Evolutionary conservation across 768 basidiomycete species (phyloP), one percentile per base, ranked within the genome.

Genomic region (Termitomyces sp.): DNA sequence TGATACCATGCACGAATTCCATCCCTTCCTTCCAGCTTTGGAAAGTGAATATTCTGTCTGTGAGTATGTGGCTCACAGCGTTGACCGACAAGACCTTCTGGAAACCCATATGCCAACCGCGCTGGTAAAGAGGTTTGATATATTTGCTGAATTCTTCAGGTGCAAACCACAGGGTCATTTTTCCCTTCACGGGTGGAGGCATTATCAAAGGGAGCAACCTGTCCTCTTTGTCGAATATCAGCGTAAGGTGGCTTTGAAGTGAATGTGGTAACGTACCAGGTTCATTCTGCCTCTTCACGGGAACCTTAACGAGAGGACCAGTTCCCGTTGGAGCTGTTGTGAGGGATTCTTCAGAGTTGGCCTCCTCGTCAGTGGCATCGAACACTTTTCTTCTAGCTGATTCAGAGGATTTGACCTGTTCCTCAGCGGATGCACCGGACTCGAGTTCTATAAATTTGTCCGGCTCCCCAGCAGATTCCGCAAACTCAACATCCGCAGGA

Each of bases 91-190:
- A 2, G n/a, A 20, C 2, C 3, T 20, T 20, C 7, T 33, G 42
- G 35, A 64, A 66, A 16, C 13, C 48, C 3, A 68, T 39, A 4
- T 62, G 65, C 72, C 76, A 77, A 12, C 73, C 74, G 13, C 69
- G 68, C 49, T 62, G 52, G 42, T 67, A 70, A 8, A 84, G 70
- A 2, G 81, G 80, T 39, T 60, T 57, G 11, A 83, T 60, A 44
- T 69, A 79, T 20, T 59, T 56, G 28, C 71, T 67, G 13, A 78
- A 60, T 15, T 81, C 76, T 2, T 60, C 51, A 18, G 70, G 66
- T 16, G 40, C 49, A 57, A 82, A 68, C 63, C 76, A 75, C 4
- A 6, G 0, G 11, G n/a, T 13, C 15, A 16, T 16, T 42, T 58
- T 22, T 39, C 57, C 20, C 11, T 11, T 13, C 12, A 49, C 48